A percentile compares a stretch with the other conserved stretches of the same genome.
Conservation (phyloP, 2,329 filamentous ascomycete genomes). For the Epichloe baconii region DNA sequence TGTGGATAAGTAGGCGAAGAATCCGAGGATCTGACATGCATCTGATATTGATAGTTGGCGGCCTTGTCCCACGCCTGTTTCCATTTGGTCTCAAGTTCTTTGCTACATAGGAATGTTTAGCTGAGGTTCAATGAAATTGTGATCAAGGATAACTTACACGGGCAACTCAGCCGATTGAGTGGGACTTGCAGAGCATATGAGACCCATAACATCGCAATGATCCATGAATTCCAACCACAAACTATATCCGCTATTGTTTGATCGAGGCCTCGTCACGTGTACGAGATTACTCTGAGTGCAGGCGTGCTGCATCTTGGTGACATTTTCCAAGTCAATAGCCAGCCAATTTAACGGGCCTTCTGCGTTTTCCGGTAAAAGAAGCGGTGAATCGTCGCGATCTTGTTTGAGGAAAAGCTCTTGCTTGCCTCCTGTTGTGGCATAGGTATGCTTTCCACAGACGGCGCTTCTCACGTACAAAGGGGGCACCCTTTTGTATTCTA, state of each 20-base stretch:
- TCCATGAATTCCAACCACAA: slow-evolving; percentile 13
- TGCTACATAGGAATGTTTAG: not conserved
- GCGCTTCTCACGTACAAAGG: slow-evolving; percentile 12
- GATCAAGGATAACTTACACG: not conserved
- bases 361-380: not conserved
- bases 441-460: slow-evolving; percentile 11
- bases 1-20: not conserved
- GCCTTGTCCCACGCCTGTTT: not conserved
- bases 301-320: slow-evolving; percentile 7
- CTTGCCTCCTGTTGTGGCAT: not conserved
- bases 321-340: slow-evolving; percentile 1
- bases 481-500: not conserved
- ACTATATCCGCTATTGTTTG: not conserved
- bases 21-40: not conserved
- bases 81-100: not conserved
- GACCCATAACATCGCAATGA: not conserved
- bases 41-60: not conserved
- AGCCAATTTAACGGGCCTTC: slow-evolving; percentile 4
- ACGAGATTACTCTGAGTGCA: slow-evolving; percentile 10
- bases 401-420: slow-evolving; percentile 2
- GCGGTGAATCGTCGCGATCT: not conserved
- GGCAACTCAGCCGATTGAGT: not conserved
- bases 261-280: slow-evolving; percentile 12
- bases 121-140: not conserved
- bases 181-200: not conserved